These are phyloP conservation scores for Phlebopus sp. DNA, from an alignment of 1,284 basidiomycete genomes.

Conservation along the genomic window DNA sequence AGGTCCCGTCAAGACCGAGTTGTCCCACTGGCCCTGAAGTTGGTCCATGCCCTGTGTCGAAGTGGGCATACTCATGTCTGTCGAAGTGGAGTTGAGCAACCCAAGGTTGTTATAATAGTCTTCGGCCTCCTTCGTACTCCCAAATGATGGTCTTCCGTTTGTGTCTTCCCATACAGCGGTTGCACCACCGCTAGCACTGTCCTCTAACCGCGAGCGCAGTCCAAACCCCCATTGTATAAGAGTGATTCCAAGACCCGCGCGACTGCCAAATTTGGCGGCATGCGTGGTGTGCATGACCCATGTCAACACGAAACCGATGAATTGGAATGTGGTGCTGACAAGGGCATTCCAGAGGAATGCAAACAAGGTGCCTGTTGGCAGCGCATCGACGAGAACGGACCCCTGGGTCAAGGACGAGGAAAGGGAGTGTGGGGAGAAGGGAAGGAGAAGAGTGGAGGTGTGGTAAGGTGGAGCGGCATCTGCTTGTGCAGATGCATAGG, in stretches of 20 bases:
- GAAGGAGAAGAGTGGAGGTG: constrained; percentile 93
- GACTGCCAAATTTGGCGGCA: constrained; percentile 91
- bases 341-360: constrained; percentile 92
- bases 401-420: constrained; percentile 40
- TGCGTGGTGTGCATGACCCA: constrained; percentile 95
- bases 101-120: constrained; percentile 38
- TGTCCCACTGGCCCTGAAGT: constrained; percentile 16
- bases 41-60: constrained; percentile 14
- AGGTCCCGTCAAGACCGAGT: constrained; percentile 43
- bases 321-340: constrained; percentile 95
- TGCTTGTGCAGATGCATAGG: constrained; percentile 87
- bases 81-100: constrained; percentile 11
- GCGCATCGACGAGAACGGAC: constrained; percentile 72
- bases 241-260: constrained; percentile 93
- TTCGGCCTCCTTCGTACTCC: constrained; percentile 48
- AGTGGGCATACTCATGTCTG: constrained; percentile 9
- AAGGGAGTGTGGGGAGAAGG: constrained; percentile 41
- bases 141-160: constrained; percentile 30
- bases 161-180: constrained; percentile 26
- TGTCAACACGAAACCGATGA: constrained; percentile 93
- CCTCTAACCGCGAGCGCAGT: constrained; percentile 51
- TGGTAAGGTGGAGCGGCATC: constrained; percentile 97
- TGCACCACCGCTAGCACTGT: constrained; percentile 26
- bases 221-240: constrained; percentile 93
- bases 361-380: constrained; percentile 79